Conservation (phyloP, 164 flowering plant genomes). For the Magnolia changhungtana region DNA sequence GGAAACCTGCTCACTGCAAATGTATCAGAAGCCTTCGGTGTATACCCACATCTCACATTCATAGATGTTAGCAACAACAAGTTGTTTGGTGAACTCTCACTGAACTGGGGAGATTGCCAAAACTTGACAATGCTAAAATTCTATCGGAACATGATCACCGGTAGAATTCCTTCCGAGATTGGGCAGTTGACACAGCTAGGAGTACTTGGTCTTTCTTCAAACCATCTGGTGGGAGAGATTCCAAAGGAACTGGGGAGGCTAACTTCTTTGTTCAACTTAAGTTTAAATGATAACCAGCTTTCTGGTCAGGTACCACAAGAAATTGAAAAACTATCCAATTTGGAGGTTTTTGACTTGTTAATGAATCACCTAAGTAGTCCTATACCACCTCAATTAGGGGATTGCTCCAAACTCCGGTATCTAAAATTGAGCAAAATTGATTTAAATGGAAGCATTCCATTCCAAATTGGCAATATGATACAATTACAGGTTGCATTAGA, state of each 20-base stretch:
- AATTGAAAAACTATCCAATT: slow-evolving; percentile 18
- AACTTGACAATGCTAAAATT: slow-evolving; percentile 25
- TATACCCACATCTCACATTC: slow-evolving; percentile 26
- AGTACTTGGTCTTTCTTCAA: slow-evolving; percentile 25
- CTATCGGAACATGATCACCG: slow-evolving; percentile 28
- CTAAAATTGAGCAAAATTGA: no score
- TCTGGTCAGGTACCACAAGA: slow-evolving; percentile 32
- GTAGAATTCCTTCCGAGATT: slow-evolving; percentile 36
- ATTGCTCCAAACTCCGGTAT: slow-evolving; percentile 14
- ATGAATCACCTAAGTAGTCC: slow-evolving; percentile 22
- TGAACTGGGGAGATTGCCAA: slow-evolving; percentile 33
- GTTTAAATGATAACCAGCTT: slow-evolving; percentile 29
- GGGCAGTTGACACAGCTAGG: slow-evolving; percentile 21
- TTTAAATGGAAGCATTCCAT: no score
- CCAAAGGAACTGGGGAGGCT: slow-evolving; percentile 33
- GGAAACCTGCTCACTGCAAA: slow-evolving; percentile 40
- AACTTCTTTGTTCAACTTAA: slow-evolving; percentile 24
- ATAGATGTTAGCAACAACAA: slow-evolving; percentile 29
- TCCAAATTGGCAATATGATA: no score
- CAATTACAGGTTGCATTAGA: slow-evolving; percentile 10
- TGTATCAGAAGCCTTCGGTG: slow-evolving; percentile 31
- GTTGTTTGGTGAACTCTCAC: slow-evolving; percentile 30
- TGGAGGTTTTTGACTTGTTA: slow-evolving; percentile 28
- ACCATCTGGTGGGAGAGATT: slow-evolving; percentile 39
- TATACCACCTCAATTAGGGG: slow-evolving; percentile 31